Evolutionary conservation across 2,329 filamentous ascomycete species (phyloP).

Genomic region (Eutypella sp.): DNA sequence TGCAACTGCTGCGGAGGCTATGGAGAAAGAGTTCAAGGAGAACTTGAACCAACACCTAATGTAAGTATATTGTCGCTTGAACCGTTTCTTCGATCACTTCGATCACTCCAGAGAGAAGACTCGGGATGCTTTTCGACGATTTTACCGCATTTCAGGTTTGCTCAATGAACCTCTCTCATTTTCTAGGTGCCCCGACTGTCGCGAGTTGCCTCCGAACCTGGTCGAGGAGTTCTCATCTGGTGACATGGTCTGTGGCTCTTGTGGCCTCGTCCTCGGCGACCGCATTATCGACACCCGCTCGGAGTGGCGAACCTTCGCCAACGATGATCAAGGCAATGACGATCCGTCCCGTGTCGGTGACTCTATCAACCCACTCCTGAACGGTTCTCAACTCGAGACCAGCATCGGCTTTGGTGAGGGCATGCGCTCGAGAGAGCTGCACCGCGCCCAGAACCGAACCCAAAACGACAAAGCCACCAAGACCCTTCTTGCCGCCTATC

Average conservation of each 20-base stretch:
- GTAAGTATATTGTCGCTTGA: background rate
- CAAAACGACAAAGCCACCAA: slow-evolving; percentile 81
- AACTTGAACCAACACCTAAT: slow-evolving; percentile 82
- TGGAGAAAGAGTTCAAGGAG: slow-evolving; percentile 57
- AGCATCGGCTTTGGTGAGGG: slow-evolving; percentile 79
- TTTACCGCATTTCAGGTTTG: too few species aligned
- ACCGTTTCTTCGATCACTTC: too few species aligned
- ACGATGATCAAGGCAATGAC: slow-evolving; percentile 93
- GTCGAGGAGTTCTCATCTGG: slow-evolving; percentile 89
- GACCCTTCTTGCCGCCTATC: slow-evolving; percentile 75
- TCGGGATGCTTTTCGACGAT: too few species aligned
- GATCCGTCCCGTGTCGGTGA: slow-evolving; percentile 98
- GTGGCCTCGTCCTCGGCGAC: slow-evolving; percentile 84
- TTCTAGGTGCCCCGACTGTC: slow-evolving; percentile 74
- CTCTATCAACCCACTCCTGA: slow-evolving; percentile 80
- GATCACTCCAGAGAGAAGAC: too few species aligned
- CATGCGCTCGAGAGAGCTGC: slow-evolving; percentile 59
- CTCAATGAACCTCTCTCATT: background rate
- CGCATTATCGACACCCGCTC: slow-evolving; percentile 93
- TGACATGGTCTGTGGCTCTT: slow-evolving; percentile 89
- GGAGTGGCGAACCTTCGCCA: slow-evolving; percentile 98
- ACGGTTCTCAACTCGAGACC: slow-evolving; percentile 85
- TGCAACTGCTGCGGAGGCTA: slow-evolving; percentile 19
- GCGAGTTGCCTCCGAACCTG: slow-evolving; percentile 84
- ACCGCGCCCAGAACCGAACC: slow-evolving; percentile 68